phyloP scores from a whole-genome alignment of 2,329 filamentous ascomycete genomes.

The Grosmannia penicillata region DNA sequence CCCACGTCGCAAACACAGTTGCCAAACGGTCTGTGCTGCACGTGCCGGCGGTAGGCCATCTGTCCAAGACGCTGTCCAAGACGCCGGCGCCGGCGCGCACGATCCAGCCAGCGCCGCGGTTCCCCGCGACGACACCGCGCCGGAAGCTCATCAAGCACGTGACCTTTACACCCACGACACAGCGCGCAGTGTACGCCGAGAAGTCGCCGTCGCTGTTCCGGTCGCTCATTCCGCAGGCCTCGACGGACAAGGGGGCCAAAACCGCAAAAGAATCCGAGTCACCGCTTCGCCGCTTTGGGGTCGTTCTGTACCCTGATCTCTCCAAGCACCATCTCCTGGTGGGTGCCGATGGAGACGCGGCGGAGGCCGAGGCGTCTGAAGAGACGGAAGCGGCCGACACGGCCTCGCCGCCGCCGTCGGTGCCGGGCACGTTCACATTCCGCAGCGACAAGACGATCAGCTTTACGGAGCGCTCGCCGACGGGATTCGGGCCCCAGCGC shows the following conservation, averaged over 20 bases:
- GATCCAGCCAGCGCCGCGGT: slow-evolving; percentile 36
- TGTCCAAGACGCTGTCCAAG: slow-evolving; percentile 22
- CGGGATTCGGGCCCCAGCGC: slow-evolving; percentile 39
- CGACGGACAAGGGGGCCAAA: no score
- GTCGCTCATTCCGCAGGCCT: slow-evolving; percentile 27
- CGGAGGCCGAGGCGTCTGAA: background rate
- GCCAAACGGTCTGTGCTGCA: slow-evolving; percentile 33
- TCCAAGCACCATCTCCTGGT: slow-evolving; percentile 16
- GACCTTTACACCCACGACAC: slow-evolving; percentile 61
- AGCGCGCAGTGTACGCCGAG: slow-evolving; percentile 29
- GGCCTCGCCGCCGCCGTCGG: slow-evolving; percentile 20
- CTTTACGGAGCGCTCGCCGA: slow-evolving; percentile 32
- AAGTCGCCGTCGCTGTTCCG: slow-evolving; percentile 44
- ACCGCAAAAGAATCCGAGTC: no score
- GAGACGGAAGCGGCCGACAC: background rate
- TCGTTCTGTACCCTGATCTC: slow-evolving; percentile 38
- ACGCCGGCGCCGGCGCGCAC: slow-evolving; percentile 29
- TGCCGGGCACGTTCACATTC: slow-evolving; percentile 48
- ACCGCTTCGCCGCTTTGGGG: slow-evolving; percentile 11
- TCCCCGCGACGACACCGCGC: slow-evolving; percentile 50
- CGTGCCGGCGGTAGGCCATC: slow-evolving; percentile 19
- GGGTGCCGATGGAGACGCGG: background rate
- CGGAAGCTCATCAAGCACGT: slow-evolving; percentile 58
- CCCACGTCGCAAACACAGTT: background rate
- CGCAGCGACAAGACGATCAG: slow-evolving; percentile 50